These are phyloP conservation scores for Neopestalotiopsis clavispora DNA, from an alignment of 2,329 filamentous ascomycete genomes.

Conservation along the genomic window DNA sequence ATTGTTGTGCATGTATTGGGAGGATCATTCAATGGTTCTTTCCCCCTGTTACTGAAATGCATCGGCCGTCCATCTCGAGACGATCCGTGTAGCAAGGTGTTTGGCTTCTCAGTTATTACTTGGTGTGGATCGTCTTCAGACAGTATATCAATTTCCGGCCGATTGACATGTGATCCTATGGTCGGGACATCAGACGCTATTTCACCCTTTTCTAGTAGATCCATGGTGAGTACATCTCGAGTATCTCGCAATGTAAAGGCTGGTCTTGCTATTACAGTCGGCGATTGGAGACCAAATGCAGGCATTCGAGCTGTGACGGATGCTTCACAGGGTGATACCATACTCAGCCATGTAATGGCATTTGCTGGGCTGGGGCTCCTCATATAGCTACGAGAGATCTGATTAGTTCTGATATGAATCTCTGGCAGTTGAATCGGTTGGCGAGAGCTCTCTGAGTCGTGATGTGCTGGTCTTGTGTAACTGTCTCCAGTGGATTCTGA, in stretches of 20 bases:
- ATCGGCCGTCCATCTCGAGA: too few species aligned
- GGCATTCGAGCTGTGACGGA: background rate
- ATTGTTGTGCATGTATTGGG: too few species aligned
- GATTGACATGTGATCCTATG: background rate
- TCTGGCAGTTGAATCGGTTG: background rate
- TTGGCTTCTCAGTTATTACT: too few species aligned
- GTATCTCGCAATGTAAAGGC: background rate
- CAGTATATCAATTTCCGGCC: too few species aligned
- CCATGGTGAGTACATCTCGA: background rate
- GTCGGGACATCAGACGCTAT: background rate
- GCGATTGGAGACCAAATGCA: background rate
- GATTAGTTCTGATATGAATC: background rate
- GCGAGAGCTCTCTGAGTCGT: background rate
- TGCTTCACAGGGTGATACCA: background rate
- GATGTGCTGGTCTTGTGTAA: background rate
- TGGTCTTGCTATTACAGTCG: background rate
- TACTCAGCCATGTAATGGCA: background rate
- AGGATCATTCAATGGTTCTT: too few species aligned
- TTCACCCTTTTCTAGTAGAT: background rate
- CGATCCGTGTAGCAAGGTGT: too few species aligned
- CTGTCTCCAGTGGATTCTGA: background rate
- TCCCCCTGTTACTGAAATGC: too few species aligned
- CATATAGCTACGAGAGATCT: background rate
- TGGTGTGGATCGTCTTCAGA: too few species aligned
- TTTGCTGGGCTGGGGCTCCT: background rate